phyloP scores from a whole-genome alignment of 306 rosid genomes.

The Hippophae rhamnoides region DNA sequence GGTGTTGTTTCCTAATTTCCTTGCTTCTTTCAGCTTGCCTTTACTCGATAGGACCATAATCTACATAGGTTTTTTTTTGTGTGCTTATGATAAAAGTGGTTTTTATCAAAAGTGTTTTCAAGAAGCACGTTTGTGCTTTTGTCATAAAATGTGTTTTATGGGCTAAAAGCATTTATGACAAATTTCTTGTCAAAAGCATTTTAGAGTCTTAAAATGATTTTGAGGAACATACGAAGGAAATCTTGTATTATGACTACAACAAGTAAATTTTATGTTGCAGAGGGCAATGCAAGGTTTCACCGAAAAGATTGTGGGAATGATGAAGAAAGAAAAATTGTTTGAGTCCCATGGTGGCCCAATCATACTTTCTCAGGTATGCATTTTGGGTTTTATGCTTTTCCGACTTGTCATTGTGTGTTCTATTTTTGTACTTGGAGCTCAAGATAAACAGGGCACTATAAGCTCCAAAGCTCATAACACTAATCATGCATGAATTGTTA shows the following conservation, averaged over 20 bases:
- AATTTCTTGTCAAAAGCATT: too few relatives aligned
- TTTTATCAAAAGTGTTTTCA: too few relatives aligned
- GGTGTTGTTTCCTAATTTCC: slow-evolving; percentile 28
- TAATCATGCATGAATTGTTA: neutral
- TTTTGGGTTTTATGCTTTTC: slow-evolving; percentile 1
- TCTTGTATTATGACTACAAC: neutral
- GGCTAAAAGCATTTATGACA: too few relatives aligned
- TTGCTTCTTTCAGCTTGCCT: neutral
- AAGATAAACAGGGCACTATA: neutral
- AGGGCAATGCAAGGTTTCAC: slow-evolving; percentile 94
- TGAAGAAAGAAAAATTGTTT: slow-evolving; percentile 79
- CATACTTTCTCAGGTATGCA: slow-evolving; percentile 85
- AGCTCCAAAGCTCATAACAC: neutral
- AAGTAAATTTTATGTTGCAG: slow-evolving; percentile 33
- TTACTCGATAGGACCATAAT: neutral
- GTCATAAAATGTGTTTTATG: too few relatives aligned
- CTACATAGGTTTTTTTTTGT: neutral
- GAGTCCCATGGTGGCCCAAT: slow-evolving; percentile 99
- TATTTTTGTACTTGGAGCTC: slow-evolving; percentile 10
- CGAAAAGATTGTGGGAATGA: slow-evolving; percentile 87
- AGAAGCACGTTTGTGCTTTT: too few relatives aligned
- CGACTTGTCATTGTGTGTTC: neutral
- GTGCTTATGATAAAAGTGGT: neutral
- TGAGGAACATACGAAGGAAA: too few relatives aligned
- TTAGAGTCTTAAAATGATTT: too few relatives aligned